Evolutionary conservation across 352 stramenopile species (phyloP).

Genomic region (Globisporangium cystogenes): DNA sequence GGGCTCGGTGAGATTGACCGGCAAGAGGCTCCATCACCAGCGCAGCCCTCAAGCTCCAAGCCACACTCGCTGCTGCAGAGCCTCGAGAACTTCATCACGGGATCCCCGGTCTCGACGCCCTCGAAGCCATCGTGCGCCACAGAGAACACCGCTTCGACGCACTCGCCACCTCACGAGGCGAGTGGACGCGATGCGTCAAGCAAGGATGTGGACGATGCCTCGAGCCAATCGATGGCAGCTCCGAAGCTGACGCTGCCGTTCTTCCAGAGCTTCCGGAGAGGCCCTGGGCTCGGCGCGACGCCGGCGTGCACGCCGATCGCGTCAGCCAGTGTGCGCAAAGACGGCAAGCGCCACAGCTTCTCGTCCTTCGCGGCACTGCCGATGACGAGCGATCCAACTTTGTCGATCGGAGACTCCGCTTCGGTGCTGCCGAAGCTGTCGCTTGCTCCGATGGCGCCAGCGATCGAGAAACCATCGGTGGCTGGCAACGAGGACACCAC

Average conservation of each 20-base stretch:
- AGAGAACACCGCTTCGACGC: neutral
- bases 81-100: constrained; percentile 16
- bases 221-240: neutral
- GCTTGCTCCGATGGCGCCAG: constrained; percentile 10
- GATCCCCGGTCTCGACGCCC: constrained; percentile 2
- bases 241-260: constrained; percentile 56
- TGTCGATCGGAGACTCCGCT: neutral
- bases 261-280: constrained; percentile 66
- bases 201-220: neutral
- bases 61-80: constrained; percentile 8
- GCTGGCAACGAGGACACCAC: neutral
- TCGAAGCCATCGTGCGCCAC: neutral
- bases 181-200: neutral
- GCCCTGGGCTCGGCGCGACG: constrained; percentile 41
- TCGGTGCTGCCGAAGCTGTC: constrained; percentile 18
- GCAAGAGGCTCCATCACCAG: neutral
- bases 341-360: constrained; percentile 57
- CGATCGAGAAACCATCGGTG: constrained; percentile 4
- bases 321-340: constrained; percentile 63
- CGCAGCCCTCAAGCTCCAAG: constrained; percentile 7
- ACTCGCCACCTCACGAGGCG: neutral
- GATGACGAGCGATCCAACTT: neutral
- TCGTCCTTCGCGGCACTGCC: constrained; percentile 28
- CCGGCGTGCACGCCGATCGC: constrained; percentile 66
- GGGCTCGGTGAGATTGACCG: constrained; percentile 1